Conservation (phyloP, 2,329 filamentous ascomycete species). For the Samsoniella hepiali region DNA sequence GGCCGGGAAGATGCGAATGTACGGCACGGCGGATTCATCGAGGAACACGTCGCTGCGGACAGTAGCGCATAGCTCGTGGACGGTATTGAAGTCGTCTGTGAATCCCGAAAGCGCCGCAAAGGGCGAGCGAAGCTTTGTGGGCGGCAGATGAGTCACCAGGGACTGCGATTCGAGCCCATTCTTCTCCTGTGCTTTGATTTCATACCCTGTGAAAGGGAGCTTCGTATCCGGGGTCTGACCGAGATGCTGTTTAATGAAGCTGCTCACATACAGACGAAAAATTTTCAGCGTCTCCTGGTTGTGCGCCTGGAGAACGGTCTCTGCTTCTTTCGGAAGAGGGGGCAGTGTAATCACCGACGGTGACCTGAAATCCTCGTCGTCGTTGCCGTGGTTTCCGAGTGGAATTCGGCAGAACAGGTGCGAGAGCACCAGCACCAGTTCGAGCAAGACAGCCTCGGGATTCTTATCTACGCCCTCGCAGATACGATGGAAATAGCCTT, state of each 20-base stretch:
- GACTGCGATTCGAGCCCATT: not conserved
- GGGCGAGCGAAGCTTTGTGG: slow-evolving; percentile 56
- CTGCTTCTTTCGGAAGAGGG: slow-evolving; percentile 55
- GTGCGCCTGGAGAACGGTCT: slow-evolving; percentile 54
- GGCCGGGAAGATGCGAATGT: slow-evolving; percentile 59
- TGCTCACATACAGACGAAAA: slow-evolving; percentile 66
- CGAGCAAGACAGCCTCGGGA: slow-evolving; percentile 48
- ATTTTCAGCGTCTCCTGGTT: slow-evolving; percentile 64
- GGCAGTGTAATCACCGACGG: slow-evolving; percentile 66
- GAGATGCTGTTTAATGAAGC: slow-evolving; percentile 65
- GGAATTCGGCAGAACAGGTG: slow-evolving; percentile 66
- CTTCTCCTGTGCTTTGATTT: slow-evolving; percentile 23
- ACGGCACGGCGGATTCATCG: slow-evolving; percentile 69
- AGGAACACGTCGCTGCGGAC: slow-evolving; percentile 68
- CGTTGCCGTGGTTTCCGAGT: slow-evolving; percentile 43
- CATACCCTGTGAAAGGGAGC: slow-evolving; percentile 53
- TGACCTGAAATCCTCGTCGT: slow-evolving; percentile 51
- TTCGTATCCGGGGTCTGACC: slow-evolving; percentile 44
- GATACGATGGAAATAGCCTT: slow-evolving; percentile 63
- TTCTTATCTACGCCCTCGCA: slow-evolving; percentile 55
- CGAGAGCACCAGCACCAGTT: slow-evolving; percentile 64
- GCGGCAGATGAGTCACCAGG: slow-evolving; percentile 29
- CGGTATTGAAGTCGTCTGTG: slow-evolving; percentile 59
- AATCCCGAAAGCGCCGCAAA: slow-evolving; percentile 71
- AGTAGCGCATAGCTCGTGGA: slow-evolving; percentile 65